Conservation (phyloP, 2,329 filamentous ascomycete species). For the Xylariaceae sp. region DNA sequence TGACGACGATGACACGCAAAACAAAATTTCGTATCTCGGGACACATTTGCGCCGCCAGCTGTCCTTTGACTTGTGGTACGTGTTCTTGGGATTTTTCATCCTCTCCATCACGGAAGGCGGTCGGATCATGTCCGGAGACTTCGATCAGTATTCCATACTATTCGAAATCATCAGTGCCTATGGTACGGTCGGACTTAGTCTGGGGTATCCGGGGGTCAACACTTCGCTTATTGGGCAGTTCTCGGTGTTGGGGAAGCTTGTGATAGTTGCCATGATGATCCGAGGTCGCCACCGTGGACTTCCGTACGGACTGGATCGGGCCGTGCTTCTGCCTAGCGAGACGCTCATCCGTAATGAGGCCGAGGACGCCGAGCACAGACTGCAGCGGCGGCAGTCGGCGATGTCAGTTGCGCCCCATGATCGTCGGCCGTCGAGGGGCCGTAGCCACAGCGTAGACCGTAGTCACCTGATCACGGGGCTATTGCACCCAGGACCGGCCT, state of each 20-base stretch:
- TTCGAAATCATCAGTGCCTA: conserved; percentile 91
- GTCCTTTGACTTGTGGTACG: conserved; percentile 96
- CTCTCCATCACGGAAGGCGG: conserved; percentile 82
- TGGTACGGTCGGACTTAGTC: conserved; percentile 86
- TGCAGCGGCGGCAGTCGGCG: conserved; percentile 35
- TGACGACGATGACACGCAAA: conserved; percentile 48
- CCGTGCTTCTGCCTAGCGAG: conserved; percentile 56
- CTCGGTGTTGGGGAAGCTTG: conserved; percentile 64
- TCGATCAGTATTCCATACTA: conserved; percentile 66
- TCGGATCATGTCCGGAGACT: conserved; percentile 59
- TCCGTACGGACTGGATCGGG: conserved; percentile 63
- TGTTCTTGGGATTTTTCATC: conserved; percentile 90
- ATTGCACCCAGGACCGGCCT: conserved; percentile 29
- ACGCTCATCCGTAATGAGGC: conserved; percentile 51
- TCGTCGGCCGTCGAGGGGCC: conserved; percentile 21
- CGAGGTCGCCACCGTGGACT: conserved; percentile 66
- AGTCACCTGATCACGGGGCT: conserved; percentile 24
- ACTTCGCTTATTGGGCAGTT: conserved; percentile 83
- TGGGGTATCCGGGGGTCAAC: conserved; percentile 75
- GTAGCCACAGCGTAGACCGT: conserved; percentile 28
- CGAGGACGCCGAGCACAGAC: conserved; percentile 39
- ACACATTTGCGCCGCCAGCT: conserved; percentile 89
- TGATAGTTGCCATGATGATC: conserved; percentile 66
- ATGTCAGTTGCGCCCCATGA: conserved; percentile 25
- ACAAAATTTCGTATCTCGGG: conserved; percentile 77